Base-by-base conservation (phyloP, 1,284 basidiomycete species). In the Trichosporon asahii region DNA sequence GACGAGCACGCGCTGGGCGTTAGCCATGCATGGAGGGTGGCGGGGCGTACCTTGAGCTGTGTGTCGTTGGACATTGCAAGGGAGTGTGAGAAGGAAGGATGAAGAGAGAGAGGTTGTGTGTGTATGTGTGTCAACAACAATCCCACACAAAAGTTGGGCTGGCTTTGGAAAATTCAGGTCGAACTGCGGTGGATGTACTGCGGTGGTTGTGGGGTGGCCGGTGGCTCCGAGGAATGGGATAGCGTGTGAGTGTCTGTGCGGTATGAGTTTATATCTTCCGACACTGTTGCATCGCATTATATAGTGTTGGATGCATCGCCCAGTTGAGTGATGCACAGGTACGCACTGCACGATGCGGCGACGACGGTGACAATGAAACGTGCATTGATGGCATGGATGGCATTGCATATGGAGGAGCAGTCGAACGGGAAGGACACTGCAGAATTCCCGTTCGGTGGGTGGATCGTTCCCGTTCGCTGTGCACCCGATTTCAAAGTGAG, bases 1-100 rank as follows among this genome's bases (percentile, higher is more conserved):
- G 35, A 84, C 82, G 64, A 84, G 73, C 53, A 84, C 78, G 64
- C 75, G 74, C 79, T 83, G 71, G 3, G 21, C 29, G 49, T 68
- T 37, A 61, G 63, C 80, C 11, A 78, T 27, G 23, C 33, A 21
- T 23, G 33, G 25, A 25, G 3, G 18, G 66, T 70, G n/a, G 65
- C 27, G 77, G 74, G 37, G 29, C 65, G 18, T 27, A 71, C 72
- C 70, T 73, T 71, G 68, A 67, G 72, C 49, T 70, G 55, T 23
- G 31, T 25, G 35, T 60, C 61, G 63, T 21, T 23, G 35, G 69
- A 55, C 72, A 72, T 72, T 44, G 25, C 53, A 9, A 33, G 31
- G 31, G 31, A 9, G 31, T 33, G 31, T 33, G 31, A 9, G 11
- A 9, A 33, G 35, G 60, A 27, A 25, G 33, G 35, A n/a, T n/a